These are phyloP conservation scores for Apiotrichum brassicae DNA, from an alignment of 1,284 basidiomycete species.

Conservation along the genomic window DNA sequence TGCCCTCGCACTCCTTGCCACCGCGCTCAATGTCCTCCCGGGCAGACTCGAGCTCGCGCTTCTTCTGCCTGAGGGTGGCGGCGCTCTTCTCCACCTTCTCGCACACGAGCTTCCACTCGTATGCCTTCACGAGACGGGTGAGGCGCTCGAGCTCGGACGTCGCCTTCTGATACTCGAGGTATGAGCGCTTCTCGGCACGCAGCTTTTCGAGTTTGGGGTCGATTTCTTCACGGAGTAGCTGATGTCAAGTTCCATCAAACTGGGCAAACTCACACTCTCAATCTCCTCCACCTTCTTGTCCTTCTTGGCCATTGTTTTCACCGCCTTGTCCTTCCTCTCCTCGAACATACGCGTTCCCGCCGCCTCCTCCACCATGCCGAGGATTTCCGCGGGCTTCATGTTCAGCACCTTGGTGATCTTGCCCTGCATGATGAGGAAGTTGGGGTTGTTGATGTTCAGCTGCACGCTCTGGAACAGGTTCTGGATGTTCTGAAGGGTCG, in stretches of 20 bases:
- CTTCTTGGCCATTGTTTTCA: slow-evolving; percentile 96
- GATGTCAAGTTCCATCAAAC: not conserved
- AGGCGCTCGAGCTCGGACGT: slow-evolving; percentile 85
- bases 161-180: slow-evolving; percentile 85
- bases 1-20: slow-evolving; percentile 51
- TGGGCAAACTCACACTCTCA: slow-evolving; percentile 49
- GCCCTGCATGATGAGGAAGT: slow-evolving; percentile 99
- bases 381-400: slow-evolving; percentile 96
- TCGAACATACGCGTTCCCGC: slow-evolving; percentile 99
- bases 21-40: slow-evolving; percentile 46
- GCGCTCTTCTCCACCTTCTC: slow-evolving; percentile 51
- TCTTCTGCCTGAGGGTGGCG: slow-evolving; percentile 39
- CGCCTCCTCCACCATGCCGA: slow-evolving; percentile 98
- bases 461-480: slow-evolving; percentile 95
- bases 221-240: slow-evolving; percentile 81
- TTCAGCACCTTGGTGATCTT: slow-evolving; percentile 94
- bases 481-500: slow-evolving; percentile 80
- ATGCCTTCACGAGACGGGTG: slow-evolving; percentile 74
- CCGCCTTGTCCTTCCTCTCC: slow-evolving; percentile 94
- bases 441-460: slow-evolving; percentile 99
- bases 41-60: slow-evolving; percentile 35
- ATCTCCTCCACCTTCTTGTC: slow-evolving; percentile 94
- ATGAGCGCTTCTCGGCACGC: slow-evolving; percentile 81
- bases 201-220: slow-evolving; percentile 90
- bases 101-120: slow-evolving; percentile 77